Percentiles rank a stretch among this genome's conserved stretches.
Evolutionary conservation across 345 rosid species (phyloP).

Genomic region (Noccaea bulbosa): DNA sequence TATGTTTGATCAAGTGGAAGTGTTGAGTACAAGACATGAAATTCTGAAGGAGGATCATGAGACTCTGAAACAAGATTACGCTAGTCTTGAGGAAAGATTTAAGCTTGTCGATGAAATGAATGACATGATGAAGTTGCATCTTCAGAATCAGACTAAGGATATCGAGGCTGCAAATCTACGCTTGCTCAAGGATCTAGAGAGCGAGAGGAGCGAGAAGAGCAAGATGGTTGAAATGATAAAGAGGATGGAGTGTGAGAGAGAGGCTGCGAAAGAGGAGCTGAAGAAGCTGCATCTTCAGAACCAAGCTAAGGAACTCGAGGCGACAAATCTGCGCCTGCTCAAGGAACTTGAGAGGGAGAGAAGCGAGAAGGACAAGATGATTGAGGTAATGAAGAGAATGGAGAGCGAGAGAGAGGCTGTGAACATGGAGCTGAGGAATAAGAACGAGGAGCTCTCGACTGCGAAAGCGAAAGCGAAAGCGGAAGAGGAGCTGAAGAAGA

Average conservation of each 20-base stretch:
- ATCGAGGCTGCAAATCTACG: background rate
- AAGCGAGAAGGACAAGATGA: slow-evolving; percentile 10
- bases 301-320: slow-evolving; percentile 17
- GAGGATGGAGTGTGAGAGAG: background rate
- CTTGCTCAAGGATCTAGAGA: slow-evolving; percentile 31
- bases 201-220: slow-evolving; percentile 17
- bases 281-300: background rate
- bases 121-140: background rate
- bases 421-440: background rate
- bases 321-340: background rate
- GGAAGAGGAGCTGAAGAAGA: background rate
- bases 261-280: background rate
- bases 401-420: background rate
- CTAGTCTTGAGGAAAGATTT: background rate
- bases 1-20: background rate
- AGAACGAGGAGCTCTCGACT: slow-evolving; percentile 15
- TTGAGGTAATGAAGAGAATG: slow-evolving; percentile 22
- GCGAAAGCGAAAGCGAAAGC: background rate
- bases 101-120: background rate
- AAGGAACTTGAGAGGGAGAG: slow-evolving; percentile 33
- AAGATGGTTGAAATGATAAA: slow-evolving; percentile 20
- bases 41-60: slow-evolving; percentile 33
- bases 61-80: slow-evolving; percentile 18
- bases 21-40: slow-evolving; percentile 6
- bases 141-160: background rate